Percentiles rank a stretch among this genome's conserved stretches.
Evolutionary conservation across 2,329 filamentous ascomycete species (phyloP).

Genomic region (Talaromyces rugulosus): DNA sequence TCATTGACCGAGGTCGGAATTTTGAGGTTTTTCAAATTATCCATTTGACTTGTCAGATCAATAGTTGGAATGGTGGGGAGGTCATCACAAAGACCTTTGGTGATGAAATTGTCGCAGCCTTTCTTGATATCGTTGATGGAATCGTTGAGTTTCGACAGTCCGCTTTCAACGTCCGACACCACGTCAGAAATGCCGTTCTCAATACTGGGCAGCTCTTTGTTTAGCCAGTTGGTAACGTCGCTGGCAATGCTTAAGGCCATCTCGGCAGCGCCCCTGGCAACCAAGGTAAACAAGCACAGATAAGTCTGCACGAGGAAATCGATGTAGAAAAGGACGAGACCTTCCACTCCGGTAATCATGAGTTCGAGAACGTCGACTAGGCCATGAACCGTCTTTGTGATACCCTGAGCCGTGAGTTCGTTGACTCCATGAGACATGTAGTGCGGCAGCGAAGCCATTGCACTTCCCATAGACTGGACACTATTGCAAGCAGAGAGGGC

Average conservation of each 20-base stretch:
- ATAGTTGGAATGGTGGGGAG: conserved; percentile 49
- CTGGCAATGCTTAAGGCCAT: conserved; percentile 61
- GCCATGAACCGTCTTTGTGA: conserved; percentile 74
- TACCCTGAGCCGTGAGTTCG: conserved; percentile 70
- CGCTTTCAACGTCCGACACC: conserved; percentile 26
- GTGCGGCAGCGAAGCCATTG: conserved; percentile 97
- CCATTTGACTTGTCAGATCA: conserved; percentile 62
- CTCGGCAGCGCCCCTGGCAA: conserved; percentile 73
- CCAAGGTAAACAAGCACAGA: conserved; percentile 79
- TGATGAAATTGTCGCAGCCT: conserved; percentile 45
- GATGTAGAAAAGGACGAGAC: conserved; percentile 86
- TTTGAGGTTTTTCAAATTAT: conserved; percentile 64
- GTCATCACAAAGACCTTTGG: conserved; percentile 24
- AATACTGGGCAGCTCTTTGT: conserved; percentile 48
- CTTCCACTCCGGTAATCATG: conserved; percentile 76
- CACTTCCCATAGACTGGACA: conserved; percentile 87
- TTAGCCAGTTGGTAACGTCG: conserved; percentile 58
- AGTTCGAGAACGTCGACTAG: conserved; percentile 76
- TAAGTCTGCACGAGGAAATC: conserved; percentile 89
- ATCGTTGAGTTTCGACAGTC: conserved; percentile 54
- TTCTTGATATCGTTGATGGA: conserved; percentile 54
- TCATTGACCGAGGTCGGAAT: conserved; percentile 65
- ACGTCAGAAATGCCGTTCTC: conserved; percentile 43
- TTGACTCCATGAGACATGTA: conserved; percentile 90
- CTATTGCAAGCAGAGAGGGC: conserved; percentile 85